Percentiles rank a stretch among this genome's conserved stretches.
phyloP scores from a whole-genome alignment of 495 filamentous ascomycete genomes.

The Podospora fimiseda region DNA sequence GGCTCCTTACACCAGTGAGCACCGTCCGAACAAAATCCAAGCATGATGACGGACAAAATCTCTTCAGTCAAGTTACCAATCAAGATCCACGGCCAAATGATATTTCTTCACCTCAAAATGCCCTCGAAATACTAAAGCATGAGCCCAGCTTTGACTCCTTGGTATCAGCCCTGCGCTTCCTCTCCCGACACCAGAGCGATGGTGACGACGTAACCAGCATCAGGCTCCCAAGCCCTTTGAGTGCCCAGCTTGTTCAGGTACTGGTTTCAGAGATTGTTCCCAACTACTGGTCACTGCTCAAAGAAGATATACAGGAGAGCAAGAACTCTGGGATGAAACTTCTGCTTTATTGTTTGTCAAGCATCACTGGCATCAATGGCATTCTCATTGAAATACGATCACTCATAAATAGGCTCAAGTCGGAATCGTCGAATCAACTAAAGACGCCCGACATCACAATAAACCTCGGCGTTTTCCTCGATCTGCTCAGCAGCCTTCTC shows the following conservation, averaged over 20 bases:
- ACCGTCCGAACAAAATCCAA: constrained; percentile 14
- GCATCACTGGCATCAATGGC: constrained; percentile 65
- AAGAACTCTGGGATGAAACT: constrained; percentile 27
- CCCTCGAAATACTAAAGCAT: constrained; percentile 55
- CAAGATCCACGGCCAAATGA: constrained; percentile 13
- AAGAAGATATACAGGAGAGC: constrained; percentile 32
- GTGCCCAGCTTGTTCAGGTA: constrained; percentile 62
- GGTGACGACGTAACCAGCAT: constrained; percentile 48
- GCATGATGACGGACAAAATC: constrained; percentile 2
- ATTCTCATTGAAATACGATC: constrained; percentile 56
- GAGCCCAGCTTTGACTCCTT: constrained; percentile 59
- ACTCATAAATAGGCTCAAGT: constrained; percentile 38
- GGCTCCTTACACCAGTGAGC: constrained; percentile 44
- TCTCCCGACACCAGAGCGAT: constrained; percentile 35
- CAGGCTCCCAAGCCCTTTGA: constrained; percentile 53
- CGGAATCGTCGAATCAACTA: constrained; percentile 23
- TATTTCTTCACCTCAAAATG: constrained; percentile 46
- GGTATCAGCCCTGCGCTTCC: constrained; percentile 42
- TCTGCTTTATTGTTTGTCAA: constrained; percentile 63
- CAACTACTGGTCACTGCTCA: constrained; percentile 66
- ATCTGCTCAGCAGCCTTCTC: constrained; percentile 49
- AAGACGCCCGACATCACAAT: constrained; percentile 31
- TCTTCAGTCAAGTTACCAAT: constrained; percentile 14
- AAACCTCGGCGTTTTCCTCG: constrained; percentile 37
- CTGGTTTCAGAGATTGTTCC: constrained; percentile 65